Base-by-base conservation (phyloP, 1,284 basidiomycete genomes). In the Heterobasidion annosum region DNA sequence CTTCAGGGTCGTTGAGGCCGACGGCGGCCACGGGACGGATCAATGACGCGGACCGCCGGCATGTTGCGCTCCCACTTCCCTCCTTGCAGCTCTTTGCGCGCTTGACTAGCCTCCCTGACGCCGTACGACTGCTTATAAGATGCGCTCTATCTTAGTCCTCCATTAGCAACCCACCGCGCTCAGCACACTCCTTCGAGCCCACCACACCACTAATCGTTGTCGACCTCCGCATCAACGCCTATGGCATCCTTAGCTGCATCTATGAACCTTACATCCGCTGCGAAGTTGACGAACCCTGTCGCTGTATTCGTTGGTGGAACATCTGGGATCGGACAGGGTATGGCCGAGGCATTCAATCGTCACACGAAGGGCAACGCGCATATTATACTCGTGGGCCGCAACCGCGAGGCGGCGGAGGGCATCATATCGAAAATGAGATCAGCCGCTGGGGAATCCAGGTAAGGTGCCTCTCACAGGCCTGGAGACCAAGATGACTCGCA, bases 221-320 rank as follows among this genome's bases (percentile, higher is more conserved):
- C 25, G 3, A 25, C 25, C 4, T 25, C 25, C 25, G 25, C 25
- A 25, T 3, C 37, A 40, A 40, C 10, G 37, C 37, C 34, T 16
- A 50, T 50, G 48, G 34, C 34, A 5, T 50, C n/a, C 32, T 13
- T 18, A 19, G 48, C 48, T n/a, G 48, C 48, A 40, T 35, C 34
- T 16, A 50, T 34, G 48, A 50, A 50, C n/a, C 33, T 50, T 34
- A 34, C 48, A 9, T 40, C 48, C 3, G 48, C 48, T 4, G 34
- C 48, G 16, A 50, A 50, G n/a, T 35, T 9, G 15, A 18, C 4
- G 5, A 50, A 37, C 35, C 69, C 71, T 13, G 62, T 66, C 34
- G 68, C 70, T 12, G 53, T 72, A 51, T 70, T 71, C 56, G 63
- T 71, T 15, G 70, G 70, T 33, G 66, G 66, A 2, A 67, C 71